phyloP scores from a whole-genome alignment of 257 asterid species.

The Lycium barbarum region DNA sequence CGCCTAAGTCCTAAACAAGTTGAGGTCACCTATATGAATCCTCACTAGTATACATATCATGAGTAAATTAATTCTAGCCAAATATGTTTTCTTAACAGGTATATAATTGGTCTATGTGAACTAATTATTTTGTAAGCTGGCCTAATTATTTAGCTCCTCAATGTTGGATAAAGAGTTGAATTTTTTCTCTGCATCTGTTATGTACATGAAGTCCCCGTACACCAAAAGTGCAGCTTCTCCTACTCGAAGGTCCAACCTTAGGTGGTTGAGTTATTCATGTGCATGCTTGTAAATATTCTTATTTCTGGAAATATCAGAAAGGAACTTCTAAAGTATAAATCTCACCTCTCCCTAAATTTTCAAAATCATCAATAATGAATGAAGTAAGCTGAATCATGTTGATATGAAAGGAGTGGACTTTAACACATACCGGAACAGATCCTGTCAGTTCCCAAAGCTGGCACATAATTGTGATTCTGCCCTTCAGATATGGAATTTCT shows the following conservation, averaged over 20 bases:
- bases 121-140: too few species aligned
- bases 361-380: neutral
- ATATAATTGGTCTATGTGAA: too few species aligned
- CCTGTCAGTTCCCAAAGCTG: slow-evolving; percentile 93
- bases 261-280: neutral
- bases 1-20: too few species aligned
- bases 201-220: too few species aligned
- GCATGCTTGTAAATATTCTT: neutral
- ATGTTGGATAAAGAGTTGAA: too few species aligned
- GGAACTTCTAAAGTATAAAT: neutral
- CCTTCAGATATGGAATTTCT: slow-evolving; percentile 89
- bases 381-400: neutral
- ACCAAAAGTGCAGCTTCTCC: too few species aligned
- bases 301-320: neutral
- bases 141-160: too few species aligned
- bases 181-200: too few species aligned
- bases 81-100: too few species aligned
- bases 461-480: slow-evolving; percentile 87
- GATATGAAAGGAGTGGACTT: neutral
- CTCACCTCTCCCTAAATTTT: neutral
- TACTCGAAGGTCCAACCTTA: neutral
- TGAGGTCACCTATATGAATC: too few species aligned
- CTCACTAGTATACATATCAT: too few species aligned
- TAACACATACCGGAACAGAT: slow-evolving; percentile 73
- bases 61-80: too few species aligned